Evolutionary conservation across 495 filamentous ascomycete species (phyloP).

Genomic region (Penicillium paradoxum): DNA sequence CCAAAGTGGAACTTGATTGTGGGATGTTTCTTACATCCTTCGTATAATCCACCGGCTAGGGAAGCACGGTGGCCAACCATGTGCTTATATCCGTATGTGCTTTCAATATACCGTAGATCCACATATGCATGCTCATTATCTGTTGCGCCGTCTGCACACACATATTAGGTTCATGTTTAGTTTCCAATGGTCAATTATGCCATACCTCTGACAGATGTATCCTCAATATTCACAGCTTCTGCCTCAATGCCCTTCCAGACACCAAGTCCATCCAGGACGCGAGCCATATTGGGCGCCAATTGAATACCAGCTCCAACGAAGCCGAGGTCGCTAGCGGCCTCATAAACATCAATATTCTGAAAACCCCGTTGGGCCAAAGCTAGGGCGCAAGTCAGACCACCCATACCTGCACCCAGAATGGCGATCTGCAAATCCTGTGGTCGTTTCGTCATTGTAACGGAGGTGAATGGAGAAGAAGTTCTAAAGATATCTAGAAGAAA

Average conservation of each 20-base stretch:
- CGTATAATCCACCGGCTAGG: slow-evolving; percentile 63
- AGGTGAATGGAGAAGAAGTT: slow-evolving; percentile 10
- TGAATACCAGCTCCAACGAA: slow-evolving; percentile 83
- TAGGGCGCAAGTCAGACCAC: slow-evolving; percentile 65
- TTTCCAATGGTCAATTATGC: not conserved
- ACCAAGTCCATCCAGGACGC: slow-evolving; percentile 64
- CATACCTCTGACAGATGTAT: slow-evolving; percentile 51
- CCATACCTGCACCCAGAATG: slow-evolving; percentile 61
- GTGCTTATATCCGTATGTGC: slow-evolving; percentile 67
- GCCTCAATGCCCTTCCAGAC: slow-evolving; percentile 63
- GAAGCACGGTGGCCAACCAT: slow-evolving; percentile 74
- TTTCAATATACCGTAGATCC: slow-evolving; percentile 58
- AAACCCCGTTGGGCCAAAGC: slow-evolving; percentile 71
- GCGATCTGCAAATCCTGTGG: slow-evolving; percentile 41
- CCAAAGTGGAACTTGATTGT: slow-evolving; percentile 68
- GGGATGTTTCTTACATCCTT: slow-evolving; percentile 58
- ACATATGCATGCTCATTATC: slow-evolving; percentile 66
- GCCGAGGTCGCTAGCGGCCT: slow-evolving; percentile 66
- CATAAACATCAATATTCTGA: slow-evolving; percentile 66
- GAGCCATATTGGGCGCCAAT: slow-evolving; percentile 73
- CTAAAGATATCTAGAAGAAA: too few species aligned
- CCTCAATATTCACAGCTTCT: slow-evolving; percentile 53
- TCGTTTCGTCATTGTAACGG: slow-evolving; percentile 25
- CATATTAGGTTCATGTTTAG: not conserved
- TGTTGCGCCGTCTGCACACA: slow-evolving; percentile 56